Base-by-base conservation (phyloP, 306 rosid genomes). In the Quillaja saponaria region DNA sequence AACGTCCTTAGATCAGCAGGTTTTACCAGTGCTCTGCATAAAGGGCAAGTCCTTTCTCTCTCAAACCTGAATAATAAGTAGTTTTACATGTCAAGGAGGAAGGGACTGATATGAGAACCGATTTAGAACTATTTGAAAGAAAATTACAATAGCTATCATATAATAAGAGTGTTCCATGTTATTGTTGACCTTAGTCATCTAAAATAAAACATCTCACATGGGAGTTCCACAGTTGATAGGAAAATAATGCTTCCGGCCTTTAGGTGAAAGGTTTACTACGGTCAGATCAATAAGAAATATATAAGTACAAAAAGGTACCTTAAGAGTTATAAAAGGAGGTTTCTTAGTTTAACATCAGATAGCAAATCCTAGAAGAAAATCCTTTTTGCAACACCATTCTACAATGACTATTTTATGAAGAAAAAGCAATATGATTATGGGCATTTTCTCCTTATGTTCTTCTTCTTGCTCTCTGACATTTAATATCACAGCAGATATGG, bases 21-120 rank as follows among this genome's bases (percentile, higher is more conserved):
- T 74, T 84, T 88, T 13, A 92, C 88, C 77, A 80, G 35, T 9
- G 94, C 90, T 68, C 98, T 71, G 83, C 98, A 92, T 21, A 88
- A 57, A 41, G 98, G 98, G 79, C 98, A 88, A 53, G 95, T 88
- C 64, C 96, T 71, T 72, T 84, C 96, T 76, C 98, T 86, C 70
- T 88, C 98, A 71, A 92, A 84, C 98, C 96, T 92, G 84, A 74
- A 73, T 77, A 75, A 49, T 13, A 37, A 62, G 71, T 9, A 51
- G 34, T 19, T 38, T 48, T 3, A 38, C 63, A 51, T 20, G 71
- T 69, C 17, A 37, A 56, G 7, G 61, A 47, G 66, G 19, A 34
- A 17, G 52, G 10, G 3, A 58, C 35, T 5, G 45, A 60, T 6
- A 48, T 31, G n/a, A 63, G 46, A 50, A 69, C 35, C 44, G 63